These are phyloP conservation scores for Immersiporthe knoxdaviesiana DNA, from an alignment of 2,329 filamentous ascomycete species.

Conservation along the genomic window DNA sequence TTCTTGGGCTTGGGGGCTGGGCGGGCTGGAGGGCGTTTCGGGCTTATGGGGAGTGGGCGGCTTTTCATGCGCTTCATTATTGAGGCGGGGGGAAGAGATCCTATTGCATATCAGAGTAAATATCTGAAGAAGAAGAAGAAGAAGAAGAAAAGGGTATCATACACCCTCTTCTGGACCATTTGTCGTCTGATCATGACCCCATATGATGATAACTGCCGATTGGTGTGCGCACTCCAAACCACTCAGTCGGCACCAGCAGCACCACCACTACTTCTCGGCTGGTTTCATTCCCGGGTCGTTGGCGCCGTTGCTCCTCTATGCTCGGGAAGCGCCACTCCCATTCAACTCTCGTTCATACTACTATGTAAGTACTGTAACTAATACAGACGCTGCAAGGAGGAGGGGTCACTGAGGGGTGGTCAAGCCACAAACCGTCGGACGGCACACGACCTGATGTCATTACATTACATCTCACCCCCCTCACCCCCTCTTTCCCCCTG, in stretches of 20 bases:
- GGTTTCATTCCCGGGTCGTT: constrained; percentile 6
- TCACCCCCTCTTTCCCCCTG: too few species aligned
- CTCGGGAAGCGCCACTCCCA: not conserved
- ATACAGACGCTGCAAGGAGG: not conserved
- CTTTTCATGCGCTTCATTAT: constrained; percentile 17
- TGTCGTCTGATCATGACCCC: not conserved
- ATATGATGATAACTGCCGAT: not conserved
- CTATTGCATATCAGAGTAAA: too few species aligned
- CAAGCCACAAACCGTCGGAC: not conserved
- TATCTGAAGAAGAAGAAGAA: too few species aligned
- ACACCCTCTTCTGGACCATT: not conserved
- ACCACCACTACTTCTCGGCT: constrained; percentile 1
- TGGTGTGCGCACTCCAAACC: not conserved
- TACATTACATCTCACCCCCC: not conserved
- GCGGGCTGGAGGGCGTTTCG: constrained; percentile 32
- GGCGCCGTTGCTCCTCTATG: not conserved
- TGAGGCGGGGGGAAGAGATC: too few species aligned
- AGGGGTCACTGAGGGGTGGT: too few species aligned
- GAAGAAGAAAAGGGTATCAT: too few species aligned
- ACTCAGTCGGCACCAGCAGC: not conserved
- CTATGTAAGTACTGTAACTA: too few species aligned
- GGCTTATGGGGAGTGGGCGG: constrained; percentile 19
- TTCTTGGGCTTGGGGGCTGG: constrained; percentile 35
- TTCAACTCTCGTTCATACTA: not conserved
- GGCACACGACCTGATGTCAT: constrained; percentile 1